Evolutionary conservation across 208 protist species (phyloP).

Genomic region (Leishmania guyanensis): DNA sequence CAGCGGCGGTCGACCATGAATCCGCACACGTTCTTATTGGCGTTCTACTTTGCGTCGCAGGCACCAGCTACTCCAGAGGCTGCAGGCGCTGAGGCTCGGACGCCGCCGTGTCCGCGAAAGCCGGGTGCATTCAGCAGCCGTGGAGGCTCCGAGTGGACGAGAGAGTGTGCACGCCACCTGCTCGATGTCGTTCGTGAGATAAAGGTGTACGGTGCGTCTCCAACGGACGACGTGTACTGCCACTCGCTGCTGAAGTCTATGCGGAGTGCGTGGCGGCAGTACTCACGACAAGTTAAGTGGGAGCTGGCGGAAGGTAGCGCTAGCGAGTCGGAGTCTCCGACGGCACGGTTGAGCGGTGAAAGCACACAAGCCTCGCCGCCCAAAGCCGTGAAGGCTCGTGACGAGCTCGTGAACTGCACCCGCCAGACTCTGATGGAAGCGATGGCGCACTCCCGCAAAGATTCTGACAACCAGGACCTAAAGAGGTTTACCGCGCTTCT

Average conservation of each 20-base stretch:
- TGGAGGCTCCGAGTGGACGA: constrained; percentile 20
- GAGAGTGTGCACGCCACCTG: constrained; percentile 68
- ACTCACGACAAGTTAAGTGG: constrained; percentile 45
- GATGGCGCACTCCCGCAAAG: constrained; percentile 32
- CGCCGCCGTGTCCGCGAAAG: background rate
- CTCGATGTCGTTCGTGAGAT: constrained; percentile 67
- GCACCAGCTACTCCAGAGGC: background rate
- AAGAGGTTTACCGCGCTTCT: constrained; percentile 56
- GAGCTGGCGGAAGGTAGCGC: constrained; percentile 9
- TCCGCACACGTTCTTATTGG: constrained; percentile 72
- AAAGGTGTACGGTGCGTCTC: constrained; percentile 34
- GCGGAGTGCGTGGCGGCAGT: constrained; percentile 62
- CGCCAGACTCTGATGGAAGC: constrained; percentile 53
- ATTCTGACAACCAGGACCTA: constrained; percentile 42
- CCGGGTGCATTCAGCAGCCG: background rate
- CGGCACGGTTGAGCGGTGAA: background rate
- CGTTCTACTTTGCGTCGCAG: constrained; percentile 68
- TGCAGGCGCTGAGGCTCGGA: background rate
- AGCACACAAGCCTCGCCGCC: background rate
- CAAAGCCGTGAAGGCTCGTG: constrained; percentile 15
- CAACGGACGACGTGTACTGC: constrained; percentile 41
- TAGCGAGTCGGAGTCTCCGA: constrained; percentile 4
- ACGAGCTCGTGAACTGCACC: constrained; percentile 54
- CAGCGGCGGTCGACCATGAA: constrained; percentile 66
- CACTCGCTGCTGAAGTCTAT: constrained; percentile 58